A percentile compares a stretch with the other conserved stretches of the same genome.
Evolutionary conservation across 2,329 filamentous ascomycete genomes (phyloP).

Genomic region (Talaromyces albobiverticillius): DNA sequence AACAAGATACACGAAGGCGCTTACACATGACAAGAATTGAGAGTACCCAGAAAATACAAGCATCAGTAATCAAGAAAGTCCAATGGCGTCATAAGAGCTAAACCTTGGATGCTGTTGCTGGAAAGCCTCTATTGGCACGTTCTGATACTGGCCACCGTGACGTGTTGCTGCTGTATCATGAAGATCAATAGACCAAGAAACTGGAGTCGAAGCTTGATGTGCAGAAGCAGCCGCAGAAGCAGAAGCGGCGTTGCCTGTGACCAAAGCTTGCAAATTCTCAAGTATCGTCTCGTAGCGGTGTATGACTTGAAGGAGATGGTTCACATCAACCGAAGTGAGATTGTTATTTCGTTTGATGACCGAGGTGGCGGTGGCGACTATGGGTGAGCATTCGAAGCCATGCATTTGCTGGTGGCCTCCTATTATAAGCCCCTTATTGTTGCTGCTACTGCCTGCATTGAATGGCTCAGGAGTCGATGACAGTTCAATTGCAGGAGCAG

Average conservation of each 20-base stretch:
- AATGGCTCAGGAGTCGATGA: background rate
- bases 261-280: background rate
- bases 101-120: background rate
- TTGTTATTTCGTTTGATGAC: background rate
- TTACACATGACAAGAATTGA: too few relatives aligned
- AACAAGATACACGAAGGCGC: too few relatives aligned
- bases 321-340: background rate
- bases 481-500: background rate
- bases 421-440: background rate
- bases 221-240: background rate
- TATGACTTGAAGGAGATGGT: background rate
- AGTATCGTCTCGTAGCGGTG: slow-evolving; percentile 9
- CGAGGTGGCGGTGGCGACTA: background rate
- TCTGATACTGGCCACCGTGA: background rate
- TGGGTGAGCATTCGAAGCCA: background rate
- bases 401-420: background rate
- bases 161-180: background rate
- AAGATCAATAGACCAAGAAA: slow-evolving; percentile 5
- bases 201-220: background rate
- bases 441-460: too few relatives aligned
- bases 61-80: background rate
- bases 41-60: background rate
- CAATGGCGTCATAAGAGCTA: background rate
- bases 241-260: background rate
- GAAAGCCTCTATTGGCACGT: background rate